Evolutionary conservation across 805 yeast species (phyloP).

Genomic region (Wickerhamomyces canadensis): DNA sequence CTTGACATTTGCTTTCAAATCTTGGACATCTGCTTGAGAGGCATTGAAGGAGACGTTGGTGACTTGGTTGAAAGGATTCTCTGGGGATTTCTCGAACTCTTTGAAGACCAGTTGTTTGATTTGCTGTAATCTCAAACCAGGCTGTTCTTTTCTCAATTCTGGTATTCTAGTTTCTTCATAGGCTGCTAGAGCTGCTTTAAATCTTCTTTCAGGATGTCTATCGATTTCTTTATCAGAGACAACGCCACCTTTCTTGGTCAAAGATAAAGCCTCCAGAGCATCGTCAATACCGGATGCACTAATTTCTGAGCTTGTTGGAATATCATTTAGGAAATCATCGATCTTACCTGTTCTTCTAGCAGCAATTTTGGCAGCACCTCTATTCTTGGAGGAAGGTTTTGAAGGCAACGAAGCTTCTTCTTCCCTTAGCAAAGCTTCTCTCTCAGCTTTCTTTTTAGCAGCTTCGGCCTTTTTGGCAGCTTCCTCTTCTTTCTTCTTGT

Average conservation of each 20-base stretch:
- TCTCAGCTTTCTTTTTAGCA: conserved; percentile 73
- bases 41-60: conserved; percentile 64
- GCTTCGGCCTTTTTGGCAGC: conserved; percentile 71
- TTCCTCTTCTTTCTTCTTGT: conserved; percentile 64
- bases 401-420: conserved; percentile 62
- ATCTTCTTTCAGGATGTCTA: conserved; percentile 85
- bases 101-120: conserved; percentile 66
- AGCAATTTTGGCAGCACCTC: conserved; percentile 67
- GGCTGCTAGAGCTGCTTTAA: conserved; percentile 72
- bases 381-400: conserved; percentile 50
- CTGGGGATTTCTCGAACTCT: conserved; percentile 76
- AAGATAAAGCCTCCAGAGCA: conserved; percentile 71
- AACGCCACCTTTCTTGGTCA: conserved; percentile 53
- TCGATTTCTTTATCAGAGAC: conserved; percentile 62
- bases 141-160: conserved; percentile 66
- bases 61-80: conserved; percentile 76
- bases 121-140: conserved; percentile 77
- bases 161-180: conserved; percentile 70
- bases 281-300: conserved; percentile 72
- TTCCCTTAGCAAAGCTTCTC: conserved; percentile 59
- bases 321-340: conserved; percentile 57
- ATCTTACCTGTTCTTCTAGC: conserved; percentile 54
- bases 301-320: conserved; percentile 47
- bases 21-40: conserved; percentile 40
- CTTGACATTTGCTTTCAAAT: conserved; percentile 43